phyloP scores from a whole-genome alignment of 2,329 filamentous ascomycete species.

The Colletotrichum abscissum region DNA sequence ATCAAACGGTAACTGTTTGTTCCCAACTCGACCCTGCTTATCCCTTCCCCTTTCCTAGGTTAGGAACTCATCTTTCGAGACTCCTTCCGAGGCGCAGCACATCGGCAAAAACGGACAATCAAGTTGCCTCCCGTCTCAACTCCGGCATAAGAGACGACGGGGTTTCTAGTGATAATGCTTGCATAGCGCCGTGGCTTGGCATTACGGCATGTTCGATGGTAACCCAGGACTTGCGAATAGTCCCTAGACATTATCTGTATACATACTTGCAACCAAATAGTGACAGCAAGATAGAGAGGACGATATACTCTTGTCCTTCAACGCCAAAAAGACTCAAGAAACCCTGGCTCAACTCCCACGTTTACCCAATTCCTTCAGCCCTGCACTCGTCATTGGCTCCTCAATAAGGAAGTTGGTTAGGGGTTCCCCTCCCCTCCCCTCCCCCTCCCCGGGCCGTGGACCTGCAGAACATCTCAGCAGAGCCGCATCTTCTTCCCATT shows the following conservation, averaged over 20 bases:
- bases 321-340: not conserved
- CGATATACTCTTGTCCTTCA: not conserved
- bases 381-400: slow-evolving; percentile 1
- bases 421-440: not conserved
- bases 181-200: slow-evolving; percentile 3
- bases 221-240: not conserved
- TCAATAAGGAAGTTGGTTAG: not conserved
- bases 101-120: not conserved
- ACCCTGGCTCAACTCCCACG: not conserved
- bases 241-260: not conserved
- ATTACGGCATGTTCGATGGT: not conserved
- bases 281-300: too few relatives aligned
- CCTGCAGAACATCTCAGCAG: slow-evolving; percentile 11
- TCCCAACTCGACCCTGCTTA: not conserved
- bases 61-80: not conserved
- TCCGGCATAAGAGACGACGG: not conserved
- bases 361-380: not conserved
- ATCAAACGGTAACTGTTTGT: slow-evolving; percentile 32
- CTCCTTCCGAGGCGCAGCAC: slow-evolving; percentile 21
- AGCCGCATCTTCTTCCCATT: slow-evolving; percentile 11
- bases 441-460: not conserved
- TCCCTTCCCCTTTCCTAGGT: not conserved
- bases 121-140: slow-evolving; percentile 4
- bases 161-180: not conserved
- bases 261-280: too few relatives aligned